These are phyloP conservation scores for Fusarium burgessii DNA, from an alignment of 2,329 filamentous ascomycete species.

Conservation along the genomic window DNA sequence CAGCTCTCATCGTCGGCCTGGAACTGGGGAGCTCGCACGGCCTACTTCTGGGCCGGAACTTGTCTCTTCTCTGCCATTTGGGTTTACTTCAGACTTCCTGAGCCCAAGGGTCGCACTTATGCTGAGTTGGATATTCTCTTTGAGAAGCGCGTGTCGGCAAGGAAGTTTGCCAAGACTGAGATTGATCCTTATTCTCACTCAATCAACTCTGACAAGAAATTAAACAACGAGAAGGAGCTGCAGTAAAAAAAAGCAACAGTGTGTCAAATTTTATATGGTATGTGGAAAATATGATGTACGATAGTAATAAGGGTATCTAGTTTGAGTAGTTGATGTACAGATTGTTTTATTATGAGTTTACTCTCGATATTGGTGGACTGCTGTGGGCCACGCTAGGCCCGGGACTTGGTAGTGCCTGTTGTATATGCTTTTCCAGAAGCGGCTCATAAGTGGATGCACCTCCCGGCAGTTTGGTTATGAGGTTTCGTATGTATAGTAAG, in stretches of 20 bases:
- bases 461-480: conserved; percentile 55
- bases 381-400: conserved; percentile 12
- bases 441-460: conserved; percentile 54
- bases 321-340: neutral
- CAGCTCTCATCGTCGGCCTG: conserved; percentile 60
- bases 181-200: conserved; percentile 52
- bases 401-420: conserved; percentile 50
- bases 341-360: conserved; percentile 3
- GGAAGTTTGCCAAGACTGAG: conserved; percentile 55
- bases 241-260: neutral
- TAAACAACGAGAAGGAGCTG: conserved; percentile 21
- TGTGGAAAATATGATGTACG: neutral
- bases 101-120: conserved; percentile 63
- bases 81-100: conserved; percentile 64
- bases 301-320: neutral
- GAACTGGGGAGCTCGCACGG: conserved; percentile 62
- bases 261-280: neutral
- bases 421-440: conserved; percentile 56
- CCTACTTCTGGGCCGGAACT: conserved; percentile 61
- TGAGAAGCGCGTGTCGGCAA: conserved; percentile 53
- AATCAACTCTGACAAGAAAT: conserved; percentile 2
- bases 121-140: conserved; percentile 59
- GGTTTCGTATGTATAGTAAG: conserved; percentile 52
- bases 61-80: conserved; percentile 62
- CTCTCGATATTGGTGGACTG: neutral